A percentile compares a stretch with the other conserved stretches of the same genome.
Conservation (phyloP, 768 basidiomycete species). For the Phylloporus scabripes region DNA sequence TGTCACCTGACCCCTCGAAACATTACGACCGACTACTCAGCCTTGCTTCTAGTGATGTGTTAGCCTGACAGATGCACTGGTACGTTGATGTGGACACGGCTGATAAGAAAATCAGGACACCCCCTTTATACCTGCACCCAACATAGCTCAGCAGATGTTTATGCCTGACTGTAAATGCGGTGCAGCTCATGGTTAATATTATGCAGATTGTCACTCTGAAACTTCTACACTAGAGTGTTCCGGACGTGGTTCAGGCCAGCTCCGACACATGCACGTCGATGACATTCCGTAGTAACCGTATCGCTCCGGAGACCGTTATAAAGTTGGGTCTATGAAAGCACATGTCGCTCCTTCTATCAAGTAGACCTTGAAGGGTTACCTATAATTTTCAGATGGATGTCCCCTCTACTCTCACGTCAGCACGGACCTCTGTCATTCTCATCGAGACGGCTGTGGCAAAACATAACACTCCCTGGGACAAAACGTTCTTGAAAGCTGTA, state of each 20-base stretch:
- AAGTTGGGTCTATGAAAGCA: conserved; percentile 4
- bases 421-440: conserved; percentile 51
- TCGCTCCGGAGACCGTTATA: conserved; percentile 12
- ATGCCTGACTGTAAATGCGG: not conserved
- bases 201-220: not conserved
- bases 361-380: not conserved
- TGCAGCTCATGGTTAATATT: not conserved
- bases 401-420: conserved; percentile 51
- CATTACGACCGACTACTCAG: no score
- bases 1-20: no score
- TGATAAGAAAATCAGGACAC: no score
- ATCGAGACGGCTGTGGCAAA: conserved; percentile 55
- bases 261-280: not conserved
- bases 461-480: conserved; percentile 57
- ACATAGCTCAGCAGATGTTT: not conserved
- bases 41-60: no score
- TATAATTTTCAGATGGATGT: conserved; percentile 14
- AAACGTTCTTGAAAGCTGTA: conserved; percentile 65
- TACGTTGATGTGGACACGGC: no score
- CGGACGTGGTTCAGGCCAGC: no score
- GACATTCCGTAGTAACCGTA: conserved; percentile 2
- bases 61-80: no score
- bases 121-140: no score
- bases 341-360: conserved; percentile 2
- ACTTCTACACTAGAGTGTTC: not conserved